Conservation (phyloP, 2,329 filamentous ascomycete species). For the Pseudogymnoascus sp. region DNA sequence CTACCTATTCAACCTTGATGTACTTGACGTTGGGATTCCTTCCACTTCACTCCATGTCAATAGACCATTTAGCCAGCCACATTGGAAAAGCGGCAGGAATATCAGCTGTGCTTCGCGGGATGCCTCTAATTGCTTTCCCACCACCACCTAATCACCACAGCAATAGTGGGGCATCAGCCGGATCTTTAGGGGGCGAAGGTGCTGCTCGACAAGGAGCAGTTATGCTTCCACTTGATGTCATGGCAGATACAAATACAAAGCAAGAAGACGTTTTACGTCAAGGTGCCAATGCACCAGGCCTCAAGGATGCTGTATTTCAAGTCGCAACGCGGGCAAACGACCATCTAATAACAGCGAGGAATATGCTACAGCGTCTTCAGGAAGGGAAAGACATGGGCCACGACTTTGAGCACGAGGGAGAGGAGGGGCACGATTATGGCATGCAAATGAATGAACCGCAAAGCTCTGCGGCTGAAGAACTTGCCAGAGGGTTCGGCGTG, state of each 20-base stretch:
- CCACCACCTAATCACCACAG: conserved; percentile 49
- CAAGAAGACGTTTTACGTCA: conserved; percentile 85
- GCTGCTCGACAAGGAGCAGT: conserved; percentile 52
- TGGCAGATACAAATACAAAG: conserved; percentile 70
- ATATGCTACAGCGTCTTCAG: conserved; percentile 77
- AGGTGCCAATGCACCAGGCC: conserved; percentile 67
- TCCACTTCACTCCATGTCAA: conserved; percentile 70
- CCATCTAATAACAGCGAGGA: conserved; percentile 84
- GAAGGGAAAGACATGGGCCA: conserved; percentile 70
- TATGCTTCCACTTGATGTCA: conserved; percentile 78
- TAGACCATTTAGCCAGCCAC: conserved; percentile 90
- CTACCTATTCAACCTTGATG: conserved; percentile 86
- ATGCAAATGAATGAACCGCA: conserved; percentile 11
- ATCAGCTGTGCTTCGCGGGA: conserved; percentile 71
- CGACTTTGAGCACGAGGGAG: conserved; percentile 78
- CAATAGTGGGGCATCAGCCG: conserved; percentile 36
- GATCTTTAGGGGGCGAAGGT: conserved; percentile 26
- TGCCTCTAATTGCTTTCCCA: conserved; percentile 81
- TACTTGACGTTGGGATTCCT: conserved; percentile 78
- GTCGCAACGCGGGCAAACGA: conserved; percentile 93
- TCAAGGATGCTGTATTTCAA: conserved; percentile 83
- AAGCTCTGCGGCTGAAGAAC: conserved; percentile 36
- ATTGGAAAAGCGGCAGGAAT: conserved; percentile 93
- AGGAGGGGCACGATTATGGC: conserved; percentile 55
- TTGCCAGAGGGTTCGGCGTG: conserved; percentile 66